Evolutionary conservation across 345 rosid genomes (phyloP).

Genomic region (Diplotaxis tenuifolia): DNA sequence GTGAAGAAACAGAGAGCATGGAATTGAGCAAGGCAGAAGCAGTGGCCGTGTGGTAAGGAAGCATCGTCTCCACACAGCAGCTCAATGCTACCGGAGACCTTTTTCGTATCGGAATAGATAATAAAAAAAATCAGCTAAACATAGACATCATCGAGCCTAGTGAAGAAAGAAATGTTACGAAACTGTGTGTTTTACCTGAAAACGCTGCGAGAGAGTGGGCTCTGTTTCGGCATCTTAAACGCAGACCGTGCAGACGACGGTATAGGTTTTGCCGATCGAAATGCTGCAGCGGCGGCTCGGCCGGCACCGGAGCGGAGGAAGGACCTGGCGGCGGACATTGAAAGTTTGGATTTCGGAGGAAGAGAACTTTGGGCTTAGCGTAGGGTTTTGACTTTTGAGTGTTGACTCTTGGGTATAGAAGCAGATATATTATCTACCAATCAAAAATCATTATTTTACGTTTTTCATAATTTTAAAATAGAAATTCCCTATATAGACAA

Average conservation of each 20-base stretch:
- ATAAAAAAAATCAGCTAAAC: background rate
- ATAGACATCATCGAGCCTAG: background rate
- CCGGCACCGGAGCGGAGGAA: constrained; percentile 56
- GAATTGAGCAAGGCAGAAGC: constrained; percentile 87
- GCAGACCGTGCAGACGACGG: constrained; percentile 43
- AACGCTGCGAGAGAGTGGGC: constrained; percentile 48
- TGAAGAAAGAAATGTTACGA: background rate
- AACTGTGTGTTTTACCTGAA: constrained; percentile 60
- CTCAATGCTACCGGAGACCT: constrained; percentile 83
- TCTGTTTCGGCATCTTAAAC: constrained; percentile 47
- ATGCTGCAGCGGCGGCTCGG: constrained; percentile 30
- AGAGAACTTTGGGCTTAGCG: background rate
- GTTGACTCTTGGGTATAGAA: no score
- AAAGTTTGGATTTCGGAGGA: background rate
- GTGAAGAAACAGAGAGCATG: constrained; percentile 74
- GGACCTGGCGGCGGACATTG: constrained; percentile 73
- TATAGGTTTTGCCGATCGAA: constrained; percentile 38
- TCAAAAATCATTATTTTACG: no score
- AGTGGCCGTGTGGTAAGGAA: constrained; percentile 84
- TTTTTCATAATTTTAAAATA: no score
- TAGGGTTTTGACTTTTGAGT: constrained; percentile 3
- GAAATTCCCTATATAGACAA: no score
- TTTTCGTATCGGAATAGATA: background rate
- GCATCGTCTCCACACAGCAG: constrained; percentile 70
- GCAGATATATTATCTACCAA: no score